Evolutionary conservation across 73 alveolate genomes (phyloP), one percentile per base, ranked within the genome.

Genomic region (Durusdinium trenchii): DNA sequence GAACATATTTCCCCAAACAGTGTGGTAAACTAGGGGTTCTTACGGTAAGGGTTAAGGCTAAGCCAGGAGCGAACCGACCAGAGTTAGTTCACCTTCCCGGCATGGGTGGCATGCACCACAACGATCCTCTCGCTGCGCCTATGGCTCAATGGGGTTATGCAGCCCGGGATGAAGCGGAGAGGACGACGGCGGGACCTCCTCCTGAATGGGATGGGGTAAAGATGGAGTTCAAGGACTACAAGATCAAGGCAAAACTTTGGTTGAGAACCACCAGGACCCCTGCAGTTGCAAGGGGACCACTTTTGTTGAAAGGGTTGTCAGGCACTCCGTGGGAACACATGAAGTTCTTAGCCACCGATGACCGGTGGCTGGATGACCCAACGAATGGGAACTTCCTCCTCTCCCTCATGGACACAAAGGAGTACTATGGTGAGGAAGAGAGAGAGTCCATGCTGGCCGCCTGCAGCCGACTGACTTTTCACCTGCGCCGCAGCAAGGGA

Each of bases 361-460:
- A 85, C 0, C 0, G 18, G 14, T 85, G 95, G 95, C 20, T 85
- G 95, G 9, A 35, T 3, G 60, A 42, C 54, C 40, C 50, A 7
- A 30, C 32, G 60, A 57, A 57, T 47, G 95, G 95, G 30, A 43
- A 54, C 43, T 42, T 12, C 28, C 61, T 85, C 6, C 42, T 85
- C 6, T 10, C 7, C 46, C 23, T 40, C 45, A 85, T 85, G 95
- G 95, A 85, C 32, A 54, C 81, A 0, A 0, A 26, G 9, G 95
- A 85, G 61, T 64, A n/a, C 82, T 85, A 85, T 18, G 95, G 95
- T 3, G 95, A 85, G 12, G 95, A 85, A 12, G 45, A 85, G 10
- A 14, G 95, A 6, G 81, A 54, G 46, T 62, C 69, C 0, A 85
- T 85, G 95, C 60, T 85, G 42, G 48, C 69, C 0, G 73, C 81